Evolutionary conservation across 371 early-diverging fungal genomes (phyloP).

Genomic region (Rhizopus sp.): DNA sequence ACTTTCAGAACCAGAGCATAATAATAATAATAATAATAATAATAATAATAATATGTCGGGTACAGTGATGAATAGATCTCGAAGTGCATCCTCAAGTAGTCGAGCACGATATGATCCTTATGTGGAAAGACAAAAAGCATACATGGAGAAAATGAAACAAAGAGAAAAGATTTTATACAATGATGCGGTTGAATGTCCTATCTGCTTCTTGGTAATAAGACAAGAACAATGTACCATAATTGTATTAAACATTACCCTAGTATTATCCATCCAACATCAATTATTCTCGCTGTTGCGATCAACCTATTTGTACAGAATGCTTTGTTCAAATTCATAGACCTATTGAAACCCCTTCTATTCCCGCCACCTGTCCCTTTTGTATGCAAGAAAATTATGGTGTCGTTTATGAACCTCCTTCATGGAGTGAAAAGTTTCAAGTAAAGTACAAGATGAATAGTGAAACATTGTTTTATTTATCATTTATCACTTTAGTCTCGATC

Average conservation of each 20-base stretch:
- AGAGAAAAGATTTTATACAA: slow-evolving; percentile 54
- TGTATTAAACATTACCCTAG: slow-evolving; percentile 34
- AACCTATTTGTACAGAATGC: slow-evolving; percentile 95
- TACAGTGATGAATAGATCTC: slow-evolving; percentile 22
- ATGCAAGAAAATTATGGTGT: slow-evolving; percentile 86
- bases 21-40: slow-evolving; percentile 3
- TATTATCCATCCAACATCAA: slow-evolving; percentile 92
- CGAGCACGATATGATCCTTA: slow-evolving; percentile 20
- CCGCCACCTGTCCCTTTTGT: slow-evolving; percentile 88
- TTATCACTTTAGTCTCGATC: slow-evolving; percentile 17
- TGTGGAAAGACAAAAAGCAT: slow-evolving; percentile 30
- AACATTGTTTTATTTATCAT: neutral
- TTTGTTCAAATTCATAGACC: slow-evolving; percentile 91
- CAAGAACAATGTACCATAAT: neutral
- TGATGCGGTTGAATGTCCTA: slow-evolving; percentile 87
- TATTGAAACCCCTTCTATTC: slow-evolving; percentile 49
- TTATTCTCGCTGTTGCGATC: slow-evolving; percentile 91
- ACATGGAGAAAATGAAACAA: slow-evolving; percentile 38
- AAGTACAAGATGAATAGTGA: neutral
- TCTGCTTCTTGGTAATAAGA: slow-evolving; percentile 81
- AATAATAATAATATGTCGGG: neutral
- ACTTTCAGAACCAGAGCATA: slow-evolving; percentile 15
- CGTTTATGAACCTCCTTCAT: slow-evolving; percentile 62
- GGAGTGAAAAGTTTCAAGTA: slow-evolving; percentile 41
- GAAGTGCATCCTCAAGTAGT: slow-evolving; percentile 34